These are phyloP conservation scores for Ophiostoma fasciatum DNA, from an alignment of 2,329 filamentous ascomycete species.

Conservation along the genomic window DNA sequence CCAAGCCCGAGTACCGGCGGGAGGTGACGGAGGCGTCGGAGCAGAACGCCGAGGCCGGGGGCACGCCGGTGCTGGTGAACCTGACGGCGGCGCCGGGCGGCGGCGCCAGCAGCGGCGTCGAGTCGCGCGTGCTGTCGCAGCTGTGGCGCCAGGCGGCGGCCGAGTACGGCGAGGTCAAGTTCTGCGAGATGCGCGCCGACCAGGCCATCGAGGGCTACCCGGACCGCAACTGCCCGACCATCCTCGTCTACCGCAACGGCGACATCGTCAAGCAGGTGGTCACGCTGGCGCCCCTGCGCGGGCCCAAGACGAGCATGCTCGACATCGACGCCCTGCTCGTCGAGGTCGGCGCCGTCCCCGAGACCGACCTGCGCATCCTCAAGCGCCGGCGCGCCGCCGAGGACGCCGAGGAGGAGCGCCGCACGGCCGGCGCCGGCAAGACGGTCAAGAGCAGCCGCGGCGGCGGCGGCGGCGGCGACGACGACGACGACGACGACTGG, in stretches of 20 bases:
- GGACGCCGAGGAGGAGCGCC: constrained; percentile 43
- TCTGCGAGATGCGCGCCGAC: constrained; percentile 85
- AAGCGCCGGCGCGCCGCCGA: constrained; percentile 45
- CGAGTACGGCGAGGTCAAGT: constrained; percentile 90
- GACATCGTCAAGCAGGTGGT: constrained; percentile 87
- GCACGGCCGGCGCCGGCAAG: constrained; percentile 30
- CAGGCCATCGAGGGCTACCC: constrained; percentile 96
- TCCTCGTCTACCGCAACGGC: constrained; percentile 81
- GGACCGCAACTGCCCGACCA: constrained; percentile 85
- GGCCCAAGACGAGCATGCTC: constrained; percentile 52
- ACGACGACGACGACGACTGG: constrained; percentile 20
- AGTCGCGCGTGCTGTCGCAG: constrained; percentile 70
- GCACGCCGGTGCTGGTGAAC: constrained; percentile 52
- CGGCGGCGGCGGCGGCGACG: constrained; percentile 11
- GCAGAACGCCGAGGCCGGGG: neutral
- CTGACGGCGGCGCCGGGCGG: constrained; percentile 63
- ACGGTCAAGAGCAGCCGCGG: constrained; percentile 12
- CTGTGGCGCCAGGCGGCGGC: constrained; percentile 72
- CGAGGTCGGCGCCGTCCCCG: constrained; percentile 63
- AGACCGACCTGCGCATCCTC: constrained; percentile 63
- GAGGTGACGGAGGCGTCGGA: constrained; percentile 86
- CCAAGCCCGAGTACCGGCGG: constrained; percentile 82
- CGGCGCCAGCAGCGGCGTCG: constrained; percentile 67
- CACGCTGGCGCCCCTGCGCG: constrained; percentile 68
- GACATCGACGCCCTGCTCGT: constrained; percentile 73